Conservation (phyloP, 2,329 filamentous ascomycete species). For the Pseudophaeomoniella oleicola region DNA sequence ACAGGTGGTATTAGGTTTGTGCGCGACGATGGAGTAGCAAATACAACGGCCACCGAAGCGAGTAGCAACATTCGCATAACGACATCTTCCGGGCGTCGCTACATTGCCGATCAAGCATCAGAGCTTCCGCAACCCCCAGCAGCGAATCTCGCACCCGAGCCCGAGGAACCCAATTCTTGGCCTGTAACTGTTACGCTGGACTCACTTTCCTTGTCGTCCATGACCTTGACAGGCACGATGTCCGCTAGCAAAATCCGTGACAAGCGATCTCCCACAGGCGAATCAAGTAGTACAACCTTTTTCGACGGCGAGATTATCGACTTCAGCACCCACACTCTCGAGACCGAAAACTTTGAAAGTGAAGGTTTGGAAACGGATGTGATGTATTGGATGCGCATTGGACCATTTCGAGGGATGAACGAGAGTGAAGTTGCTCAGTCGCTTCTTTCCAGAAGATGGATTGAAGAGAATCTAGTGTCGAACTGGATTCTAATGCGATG, state of each 20-base stretch:
- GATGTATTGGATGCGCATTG: constrained; percentile 32
- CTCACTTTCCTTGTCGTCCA: constrained; percentile 42
- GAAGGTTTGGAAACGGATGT: constrained; percentile 30
- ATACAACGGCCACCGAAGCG: too few species aligned
- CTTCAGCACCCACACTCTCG: constrained; percentile 34
- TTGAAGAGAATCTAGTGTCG: constrained; percentile 4
- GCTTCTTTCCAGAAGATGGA: constrained; percentile 10
- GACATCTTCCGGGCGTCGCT: too few species aligned
- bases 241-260: constrained; percentile 54
- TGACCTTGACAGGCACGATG: constrained; percentile 55
- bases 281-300: constrained; percentile 46
- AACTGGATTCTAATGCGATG: constrained; percentile 37
- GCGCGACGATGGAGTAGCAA: too few species aligned
- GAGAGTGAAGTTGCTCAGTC: constrained; percentile 29
- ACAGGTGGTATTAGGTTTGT: too few species aligned
- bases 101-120: constrained; percentile 13
- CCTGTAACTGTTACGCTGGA: constrained; percentile 54
- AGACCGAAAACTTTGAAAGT: constrained; percentile 32
- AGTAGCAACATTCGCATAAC: too few species aligned
- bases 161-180: constrained; percentile 42
- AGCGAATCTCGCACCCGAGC: constrained; percentile 9
- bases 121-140: constrained; percentile 14
- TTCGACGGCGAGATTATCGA: constrained; percentile 57
- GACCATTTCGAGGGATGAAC: constrained; percentile 29
- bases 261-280: constrained; percentile 24